These are phyloP conservation scores for Colletotrichum godetiae DNA, from an alignment of 2,329 filamentous ascomycete genomes.

Conservation along the genomic window DNA sequence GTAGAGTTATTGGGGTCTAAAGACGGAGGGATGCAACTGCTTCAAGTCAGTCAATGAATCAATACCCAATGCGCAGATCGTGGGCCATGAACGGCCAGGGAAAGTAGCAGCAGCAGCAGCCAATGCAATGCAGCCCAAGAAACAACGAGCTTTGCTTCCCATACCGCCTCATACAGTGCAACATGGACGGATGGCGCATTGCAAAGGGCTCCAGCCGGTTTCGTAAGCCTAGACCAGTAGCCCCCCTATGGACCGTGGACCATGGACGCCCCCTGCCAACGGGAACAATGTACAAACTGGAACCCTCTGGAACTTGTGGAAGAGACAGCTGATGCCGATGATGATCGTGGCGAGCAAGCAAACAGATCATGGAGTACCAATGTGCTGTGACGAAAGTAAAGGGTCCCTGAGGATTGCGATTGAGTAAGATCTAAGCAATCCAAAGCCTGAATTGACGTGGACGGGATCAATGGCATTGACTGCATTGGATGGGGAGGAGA, in stretches of 20 bases:
- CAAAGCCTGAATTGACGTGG: background rate
- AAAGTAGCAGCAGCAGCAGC: background rate
- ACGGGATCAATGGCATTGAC: background rate
- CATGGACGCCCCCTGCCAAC: background rate
- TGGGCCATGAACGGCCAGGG: background rate
- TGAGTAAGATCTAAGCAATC: background rate
- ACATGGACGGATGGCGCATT: conserved; percentile 6
- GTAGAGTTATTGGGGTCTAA: background rate
- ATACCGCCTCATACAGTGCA: conserved; percentile 9
- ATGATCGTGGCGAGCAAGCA: background rate
- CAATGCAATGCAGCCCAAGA: conserved; percentile 21
- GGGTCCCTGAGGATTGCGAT: background rate
- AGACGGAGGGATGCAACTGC: background rate
- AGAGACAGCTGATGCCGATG: background rate
- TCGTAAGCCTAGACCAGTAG: conserved; percentile 18
- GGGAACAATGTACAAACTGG: background rate
- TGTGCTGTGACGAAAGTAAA: background rate
- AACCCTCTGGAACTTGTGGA: background rate
- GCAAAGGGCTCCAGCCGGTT: conserved; percentile 19
- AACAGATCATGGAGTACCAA: background rate
- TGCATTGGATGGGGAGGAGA: background rate
- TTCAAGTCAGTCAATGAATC: background rate
- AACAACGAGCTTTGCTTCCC: conserved; percentile 22
- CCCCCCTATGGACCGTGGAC: background rate
- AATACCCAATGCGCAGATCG: background rate